A percentile compares a stretch with the other conserved stretches of the same genome.
These are phyloP conservation scores for Neospora caninum DNA, from an alignment of 169 alveolate species.

Conservation along the genomic window DNA sequence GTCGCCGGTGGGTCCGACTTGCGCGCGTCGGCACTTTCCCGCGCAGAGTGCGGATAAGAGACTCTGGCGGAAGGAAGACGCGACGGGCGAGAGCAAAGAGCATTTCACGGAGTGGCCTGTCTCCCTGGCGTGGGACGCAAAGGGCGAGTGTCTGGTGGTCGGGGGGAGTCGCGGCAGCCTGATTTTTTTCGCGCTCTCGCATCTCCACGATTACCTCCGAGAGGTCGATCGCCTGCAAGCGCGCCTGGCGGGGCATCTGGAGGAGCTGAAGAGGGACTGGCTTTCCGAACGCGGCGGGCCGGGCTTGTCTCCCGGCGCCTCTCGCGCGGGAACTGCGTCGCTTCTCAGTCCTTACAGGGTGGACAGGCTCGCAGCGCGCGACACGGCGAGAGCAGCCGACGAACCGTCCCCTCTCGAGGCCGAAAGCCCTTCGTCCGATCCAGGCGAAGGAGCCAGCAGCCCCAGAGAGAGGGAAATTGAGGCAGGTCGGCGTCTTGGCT, in stretches of 20 bases:
- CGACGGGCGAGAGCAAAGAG: not conserved
- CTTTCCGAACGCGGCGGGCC: not conserved
- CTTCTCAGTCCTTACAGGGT: not conserved
- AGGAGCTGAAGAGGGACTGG: not conserved
- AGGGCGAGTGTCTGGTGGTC: conserved; percentile 41
- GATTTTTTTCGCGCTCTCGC: conserved; percentile 20
- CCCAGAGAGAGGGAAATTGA: too few relatives aligned
- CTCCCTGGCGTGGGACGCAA: conserved; percentile 47
- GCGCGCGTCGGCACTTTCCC: too few relatives aligned
- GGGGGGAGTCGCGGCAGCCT: conserved; percentile 55
- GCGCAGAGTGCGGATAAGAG: not conserved
- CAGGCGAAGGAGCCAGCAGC: too few relatives aligned
- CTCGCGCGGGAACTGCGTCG: not conserved
- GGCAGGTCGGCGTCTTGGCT: too few relatives aligned
- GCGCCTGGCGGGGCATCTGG: not conserved
- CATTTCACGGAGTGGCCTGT: conserved; percentile 13
- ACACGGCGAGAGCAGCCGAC: too few relatives aligned
- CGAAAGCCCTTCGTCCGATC: too few relatives aligned
- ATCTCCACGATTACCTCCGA: conserved; percentile 17
- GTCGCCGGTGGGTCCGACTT: too few relatives aligned
- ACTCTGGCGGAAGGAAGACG: not conserved
- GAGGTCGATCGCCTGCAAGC: not conserved
- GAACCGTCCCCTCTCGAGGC: too few relatives aligned
- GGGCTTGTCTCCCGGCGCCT: not conserved
- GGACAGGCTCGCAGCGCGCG: too few relatives aligned